Evolutionary conservation across 495 filamentous ascomycete species (phyloP).

Genomic region (Hypoxylon rickii): DNA sequence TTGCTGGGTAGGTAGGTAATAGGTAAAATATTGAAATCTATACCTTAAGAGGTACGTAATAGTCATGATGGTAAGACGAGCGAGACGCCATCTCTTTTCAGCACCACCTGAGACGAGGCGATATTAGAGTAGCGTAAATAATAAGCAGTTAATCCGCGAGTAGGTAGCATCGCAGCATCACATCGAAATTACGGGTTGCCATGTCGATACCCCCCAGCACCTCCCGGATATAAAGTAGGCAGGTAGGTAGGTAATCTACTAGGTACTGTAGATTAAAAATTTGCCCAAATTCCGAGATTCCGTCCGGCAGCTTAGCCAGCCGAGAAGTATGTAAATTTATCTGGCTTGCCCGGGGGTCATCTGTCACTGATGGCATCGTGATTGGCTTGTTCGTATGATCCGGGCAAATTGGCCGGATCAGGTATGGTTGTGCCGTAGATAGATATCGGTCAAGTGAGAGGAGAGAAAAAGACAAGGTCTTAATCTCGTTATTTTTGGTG

Average conservation of each 20-base stretch:
- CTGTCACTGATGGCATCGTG: conserved; percentile 1
- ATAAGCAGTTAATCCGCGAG: background rate
- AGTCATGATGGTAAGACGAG: conserved; percentile 7
- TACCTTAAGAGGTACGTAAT: background rate
- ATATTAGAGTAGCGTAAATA: background rate
- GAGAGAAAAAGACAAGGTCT: background rate
- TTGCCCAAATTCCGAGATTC: conserved; percentile 19
- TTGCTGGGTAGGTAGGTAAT: background rate
- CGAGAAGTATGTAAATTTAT: background rate
- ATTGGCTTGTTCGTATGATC: conserved; percentile 14
- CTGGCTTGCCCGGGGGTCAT: too few relatives aligned
- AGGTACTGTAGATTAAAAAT: conserved; percentile 1
- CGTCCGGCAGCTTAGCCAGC: conserved; percentile 4
- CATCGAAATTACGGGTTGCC: background rate
- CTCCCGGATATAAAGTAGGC: too few relatives aligned
- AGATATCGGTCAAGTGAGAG: conserved; percentile 18
- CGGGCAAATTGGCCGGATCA: conserved; percentile 29
- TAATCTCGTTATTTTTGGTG: conserved; percentile 27
- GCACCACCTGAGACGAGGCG: conserved; percentile 34
- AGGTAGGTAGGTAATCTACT: too few relatives aligned
- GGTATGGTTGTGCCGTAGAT: conserved; percentile 14
- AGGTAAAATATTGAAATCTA: background rate
- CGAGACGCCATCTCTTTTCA: conserved; percentile 33
- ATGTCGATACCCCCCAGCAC: conserved; percentile 12
- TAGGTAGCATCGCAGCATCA: conserved; percentile 1